Evolutionary conservation across 345 rosid genomes (phyloP).

Genomic region (Murraya koenigii): DNA sequence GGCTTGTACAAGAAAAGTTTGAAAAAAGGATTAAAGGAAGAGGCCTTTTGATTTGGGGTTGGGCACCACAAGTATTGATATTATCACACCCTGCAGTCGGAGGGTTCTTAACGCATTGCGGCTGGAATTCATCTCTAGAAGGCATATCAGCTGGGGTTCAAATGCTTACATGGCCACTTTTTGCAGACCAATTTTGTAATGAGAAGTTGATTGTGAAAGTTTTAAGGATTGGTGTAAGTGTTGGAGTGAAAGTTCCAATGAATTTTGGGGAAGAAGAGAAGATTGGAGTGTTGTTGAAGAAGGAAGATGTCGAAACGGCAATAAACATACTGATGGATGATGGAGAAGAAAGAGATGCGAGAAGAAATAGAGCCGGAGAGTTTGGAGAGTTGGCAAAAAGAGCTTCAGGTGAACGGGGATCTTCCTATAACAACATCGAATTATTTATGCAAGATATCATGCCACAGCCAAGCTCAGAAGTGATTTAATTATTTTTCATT

Average conservation of each 20-base stretch:
- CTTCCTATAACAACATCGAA: not conserved
- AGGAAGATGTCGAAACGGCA: not conserved
- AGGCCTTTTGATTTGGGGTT: conserved; percentile 25
- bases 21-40: not conserved
- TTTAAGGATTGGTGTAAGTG: not conserved
- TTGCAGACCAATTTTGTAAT: conserved; percentile 28
- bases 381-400: not conserved
- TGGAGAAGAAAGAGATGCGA: not conserved
- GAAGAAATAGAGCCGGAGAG: not conserved
- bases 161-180: conserved; percentile 24
- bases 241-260: not conserved
- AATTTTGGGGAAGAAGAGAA: not conserved
- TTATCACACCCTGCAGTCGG: conserved; percentile 25
- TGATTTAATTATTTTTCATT: not conserved
- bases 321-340: not conserved
- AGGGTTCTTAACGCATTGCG: conserved; percentile 31
- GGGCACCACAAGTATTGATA: conserved; percentile 29
- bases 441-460: not conserved
- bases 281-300: not conserved
- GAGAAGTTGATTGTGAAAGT: conserved; percentile 9
- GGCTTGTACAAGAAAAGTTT: not conserved
- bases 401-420: not conserved
- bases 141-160: conserved; percentile 20
- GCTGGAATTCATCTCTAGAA: conserved; percentile 16
- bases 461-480: not conserved